phyloP scores from a whole-genome alignment of 768 basidiomycete genomes.

The Paxillus ammoniavirescens region DNA sequence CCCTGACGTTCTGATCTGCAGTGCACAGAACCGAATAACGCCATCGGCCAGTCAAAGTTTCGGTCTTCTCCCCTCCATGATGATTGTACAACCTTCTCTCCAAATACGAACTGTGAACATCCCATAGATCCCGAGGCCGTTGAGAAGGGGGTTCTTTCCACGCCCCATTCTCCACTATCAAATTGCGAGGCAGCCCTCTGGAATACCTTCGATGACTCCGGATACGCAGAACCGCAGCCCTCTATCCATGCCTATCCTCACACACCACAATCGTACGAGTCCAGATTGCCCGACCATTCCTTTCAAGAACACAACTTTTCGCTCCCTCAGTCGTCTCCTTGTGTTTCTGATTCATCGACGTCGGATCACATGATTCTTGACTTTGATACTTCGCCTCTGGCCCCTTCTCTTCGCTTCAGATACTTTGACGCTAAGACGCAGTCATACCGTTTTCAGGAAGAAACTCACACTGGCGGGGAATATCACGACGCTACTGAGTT shows the following conservation, averaged over 20 bases:
- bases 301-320: neutral
- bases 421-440: neutral
- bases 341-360: slow-evolving; percentile 11
- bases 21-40: slow-evolving; percentile 1
- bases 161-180: neutral
- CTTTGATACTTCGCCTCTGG: slow-evolving; percentile 24
- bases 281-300: neutral
- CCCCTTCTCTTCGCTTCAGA: neutral
- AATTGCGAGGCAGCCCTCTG: neutral
- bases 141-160: neutral
- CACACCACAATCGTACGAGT: neutral
- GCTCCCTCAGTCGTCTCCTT: slow-evolving; percentile 25
- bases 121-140: neutral
- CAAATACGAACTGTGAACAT: neutral
- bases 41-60: neutral
- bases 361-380: slow-evolving; percentile 17
- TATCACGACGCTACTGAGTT: neutral
- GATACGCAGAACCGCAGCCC: neutral
- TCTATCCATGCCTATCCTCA: neutral
- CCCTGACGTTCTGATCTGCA: slow-evolving; percentile 8
- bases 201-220: slow-evolving; percentile 4
- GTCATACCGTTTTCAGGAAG: neutral
- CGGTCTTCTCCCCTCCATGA: neutral
- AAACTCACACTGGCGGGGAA: neutral
- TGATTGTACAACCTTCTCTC: too few relatives aligned